Evolutionary conservation across 495 filamentous ascomycete genomes (phyloP).

Genomic region (Copromyces sp.): DNA sequence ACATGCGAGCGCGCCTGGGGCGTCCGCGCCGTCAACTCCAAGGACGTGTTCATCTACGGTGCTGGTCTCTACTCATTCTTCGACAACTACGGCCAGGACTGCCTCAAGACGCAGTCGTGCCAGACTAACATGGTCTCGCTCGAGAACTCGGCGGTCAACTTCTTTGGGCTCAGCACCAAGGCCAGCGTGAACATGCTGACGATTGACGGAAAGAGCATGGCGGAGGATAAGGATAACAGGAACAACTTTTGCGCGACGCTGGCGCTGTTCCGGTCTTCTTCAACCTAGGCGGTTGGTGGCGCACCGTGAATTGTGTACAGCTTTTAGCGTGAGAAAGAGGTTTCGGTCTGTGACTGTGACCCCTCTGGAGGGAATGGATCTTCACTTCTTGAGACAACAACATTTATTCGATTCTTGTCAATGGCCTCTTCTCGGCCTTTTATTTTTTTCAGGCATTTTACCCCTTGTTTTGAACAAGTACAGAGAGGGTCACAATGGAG

Average conservation of each 20-base stretch:
- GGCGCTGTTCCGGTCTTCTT: constrained; percentile 39
- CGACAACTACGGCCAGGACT: constrained; percentile 71
- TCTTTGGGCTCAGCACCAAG: constrained; percentile 81
- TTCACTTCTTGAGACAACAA: not conserved
- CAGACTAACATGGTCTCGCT: constrained; percentile 83
- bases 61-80: constrained; percentile 83
- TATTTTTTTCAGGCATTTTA: not conserved
- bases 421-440: not conserved
- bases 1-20: constrained; percentile 78
- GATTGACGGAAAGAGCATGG: constrained; percentile 42
- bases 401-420: not conserved
- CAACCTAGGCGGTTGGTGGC: not conserved
- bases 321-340: not conserved
- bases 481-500: not conserved
- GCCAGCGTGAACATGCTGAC: constrained; percentile 80
- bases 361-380: not conserved
- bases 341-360: not conserved
- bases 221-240: constrained; percentile 53
- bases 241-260: constrained; percentile 71
- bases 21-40: constrained; percentile 62
- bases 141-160: constrained; percentile 55
- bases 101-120: constrained; percentile 64
- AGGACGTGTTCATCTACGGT: constrained; percentile 62
- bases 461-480: not conserved
- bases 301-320: not conserved